phyloP scores from a whole-genome alignment of 495 filamentous ascomycete genomes.

The Immersiella caudata region DNA sequence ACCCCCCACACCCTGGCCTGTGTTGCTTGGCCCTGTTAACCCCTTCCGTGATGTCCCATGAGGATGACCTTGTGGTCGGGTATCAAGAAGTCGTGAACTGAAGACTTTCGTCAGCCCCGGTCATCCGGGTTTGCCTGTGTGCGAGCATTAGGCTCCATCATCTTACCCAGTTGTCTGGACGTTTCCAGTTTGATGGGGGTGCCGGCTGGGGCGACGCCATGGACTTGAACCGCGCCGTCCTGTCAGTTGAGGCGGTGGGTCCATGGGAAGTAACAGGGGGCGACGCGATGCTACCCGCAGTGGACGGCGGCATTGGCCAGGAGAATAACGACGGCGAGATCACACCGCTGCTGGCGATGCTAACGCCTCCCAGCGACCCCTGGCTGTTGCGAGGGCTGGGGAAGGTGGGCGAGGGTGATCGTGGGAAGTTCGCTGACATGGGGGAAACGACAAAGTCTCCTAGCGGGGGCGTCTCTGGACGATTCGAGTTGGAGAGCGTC shows the following conservation, averaged over 20 bases:
- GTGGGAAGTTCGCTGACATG: constrained; percentile 25
- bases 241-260: neutral
- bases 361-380: constrained; percentile 22
- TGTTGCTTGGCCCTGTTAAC: neutral
- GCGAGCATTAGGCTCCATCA: neutral
- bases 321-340: constrained; percentile 33
- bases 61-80: neutral
- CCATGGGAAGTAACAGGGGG: constrained; percentile 25
- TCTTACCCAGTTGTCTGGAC: constrained; percentile 21
- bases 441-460: constrained; percentile 26
- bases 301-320: constrained; percentile 35
- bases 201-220: constrained; percentile 15
- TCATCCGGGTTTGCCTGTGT: neutral
- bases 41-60: neutral
- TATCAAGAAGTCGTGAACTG: constrained; percentile 4
- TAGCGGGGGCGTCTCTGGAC: constrained; percentile 6
- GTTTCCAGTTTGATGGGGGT: constrained; percentile 24
- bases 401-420: constrained; percentile 23
- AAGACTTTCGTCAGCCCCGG: neutral
- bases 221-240: neutral
- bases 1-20: neutral
- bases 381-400: constrained; percentile 24
- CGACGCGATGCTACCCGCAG: constrained; percentile 18
- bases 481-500: constrained; percentile 3
- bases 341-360: constrained; percentile 20